phyloP scores from a whole-genome alignment of 257 asterid genomes.

The Schizonepeta tenuifolia region DNA sequence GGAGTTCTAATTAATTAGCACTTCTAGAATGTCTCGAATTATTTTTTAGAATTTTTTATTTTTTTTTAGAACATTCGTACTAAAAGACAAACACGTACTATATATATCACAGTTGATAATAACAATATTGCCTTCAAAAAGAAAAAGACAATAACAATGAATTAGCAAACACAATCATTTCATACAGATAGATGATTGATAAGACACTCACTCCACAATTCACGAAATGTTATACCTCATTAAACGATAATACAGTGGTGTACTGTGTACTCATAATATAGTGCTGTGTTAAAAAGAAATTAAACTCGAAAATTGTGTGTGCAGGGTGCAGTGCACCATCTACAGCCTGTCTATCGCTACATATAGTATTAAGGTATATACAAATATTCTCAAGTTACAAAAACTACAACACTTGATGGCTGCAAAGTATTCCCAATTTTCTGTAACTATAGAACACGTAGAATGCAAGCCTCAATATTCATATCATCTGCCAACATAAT shows the following conservation, averaged over 20 bases:
- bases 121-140: too few relatives aligned
- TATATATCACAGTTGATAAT: too few relatives aligned
- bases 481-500: not conserved
- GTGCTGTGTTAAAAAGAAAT: not conserved
- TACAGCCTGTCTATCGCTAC: constrained; percentile 28
- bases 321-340: constrained; percentile 7
- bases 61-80: too few relatives aligned
- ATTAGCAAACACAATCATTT: not conserved
- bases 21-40: too few relatives aligned
- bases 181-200: too few relatives aligned
- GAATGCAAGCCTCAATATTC: not conserved
- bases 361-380: constrained; percentile 32
- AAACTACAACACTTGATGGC: constrained; percentile 20
- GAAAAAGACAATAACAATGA: not conserved
- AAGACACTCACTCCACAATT: not conserved
- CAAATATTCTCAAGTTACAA: constrained; percentile 26
- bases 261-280: too few relatives aligned
- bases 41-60: too few relatives aligned
- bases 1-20: too few relatives aligned
- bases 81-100: too few relatives aligned
- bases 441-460: not conserved
- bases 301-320: not conserved
- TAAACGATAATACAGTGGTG: not conserved
- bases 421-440: not conserved
- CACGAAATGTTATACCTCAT: not conserved